These are phyloP conservation scores for Xylariaceae sp. DNA, from an alignment of 2,329 filamentous ascomycete species.

Conservation along the genomic window DNA sequence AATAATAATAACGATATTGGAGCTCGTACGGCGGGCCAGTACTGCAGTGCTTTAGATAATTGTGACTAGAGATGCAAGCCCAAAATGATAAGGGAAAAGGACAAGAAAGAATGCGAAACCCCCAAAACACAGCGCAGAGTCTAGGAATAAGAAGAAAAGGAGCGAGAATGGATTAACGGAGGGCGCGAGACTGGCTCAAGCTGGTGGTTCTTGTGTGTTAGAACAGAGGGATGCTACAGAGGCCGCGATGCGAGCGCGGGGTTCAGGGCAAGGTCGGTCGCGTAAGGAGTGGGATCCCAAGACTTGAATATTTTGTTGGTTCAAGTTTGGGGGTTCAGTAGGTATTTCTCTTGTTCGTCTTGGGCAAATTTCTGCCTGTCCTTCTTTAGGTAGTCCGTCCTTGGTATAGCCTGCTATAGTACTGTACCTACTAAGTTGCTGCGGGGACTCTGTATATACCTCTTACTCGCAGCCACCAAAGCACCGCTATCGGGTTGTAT, in stretches of 20 bases:
- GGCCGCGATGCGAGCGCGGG: constrained; percentile 30
- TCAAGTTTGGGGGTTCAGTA: not conserved
- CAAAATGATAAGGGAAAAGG: not conserved
- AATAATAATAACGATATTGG: constrained; percentile 23
- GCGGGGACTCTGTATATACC: too few relatives aligned
- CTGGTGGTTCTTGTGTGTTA: constrained; percentile 5
- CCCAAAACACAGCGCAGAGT: too few relatives aligned
- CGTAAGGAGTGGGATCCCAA: constrained; percentile 4
- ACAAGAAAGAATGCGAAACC: constrained; percentile 2
- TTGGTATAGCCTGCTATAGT: not conserved
- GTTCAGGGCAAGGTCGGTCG: constrained; percentile 15
- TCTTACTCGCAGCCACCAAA: too few relatives aligned
- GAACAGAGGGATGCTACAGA: constrained; percentile 12
- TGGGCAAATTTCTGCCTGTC: not conserved
- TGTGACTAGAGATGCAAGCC: not conserved
- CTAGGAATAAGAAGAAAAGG: not conserved
- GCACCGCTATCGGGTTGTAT: not conserved
- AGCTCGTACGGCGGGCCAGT: not conserved
- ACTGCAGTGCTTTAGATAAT: not conserved
- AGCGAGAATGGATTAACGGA: not conserved
- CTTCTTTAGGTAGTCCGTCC: not conserved
- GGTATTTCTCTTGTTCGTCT: not conserved
- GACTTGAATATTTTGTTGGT: constrained; percentile 8
- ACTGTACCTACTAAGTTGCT: too few relatives aligned
- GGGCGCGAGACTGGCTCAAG: constrained; percentile 31